A percentile compares a stretch with the other conserved stretches of the same genome.
These are phyloP conservation scores for Suillus subaureus DNA, from an alignment of 768 basidiomycete species.

Conservation along the genomic window DNA sequence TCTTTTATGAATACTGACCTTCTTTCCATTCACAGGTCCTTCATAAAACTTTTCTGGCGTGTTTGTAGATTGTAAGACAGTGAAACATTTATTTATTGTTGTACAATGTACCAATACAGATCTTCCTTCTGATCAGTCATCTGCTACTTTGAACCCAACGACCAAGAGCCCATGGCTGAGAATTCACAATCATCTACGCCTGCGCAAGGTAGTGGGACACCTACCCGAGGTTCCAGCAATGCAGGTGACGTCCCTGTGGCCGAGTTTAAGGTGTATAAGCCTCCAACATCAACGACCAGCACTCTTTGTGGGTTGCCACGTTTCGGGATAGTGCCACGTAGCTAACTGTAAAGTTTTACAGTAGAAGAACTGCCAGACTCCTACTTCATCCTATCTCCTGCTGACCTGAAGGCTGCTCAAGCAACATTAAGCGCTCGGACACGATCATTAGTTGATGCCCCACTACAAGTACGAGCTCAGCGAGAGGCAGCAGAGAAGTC, in stretches of 20 bases:
- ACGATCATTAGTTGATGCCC: conserved; percentile 66
- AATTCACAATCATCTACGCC: conserved; percentile 15
- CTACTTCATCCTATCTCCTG: conserved; percentile 70
- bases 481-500: conserved; percentile 64
- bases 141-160: conserved; percentile 17
- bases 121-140: conserved; percentile 18
- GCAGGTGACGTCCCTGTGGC: not conserved
- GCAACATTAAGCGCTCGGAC: conserved; percentile 60
- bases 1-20: not conserved
- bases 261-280: conserved; percentile 53
- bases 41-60: not conserved
- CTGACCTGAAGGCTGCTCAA: conserved; percentile 73
- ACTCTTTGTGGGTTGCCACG: conserved; percentile 36
- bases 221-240: not conserved
- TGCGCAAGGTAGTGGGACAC: not conserved
- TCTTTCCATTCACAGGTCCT: not conserved
- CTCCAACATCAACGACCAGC: conserved; percentile 35
- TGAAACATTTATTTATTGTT: conserved; percentile 15
- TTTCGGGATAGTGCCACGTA: conserved; percentile 4
- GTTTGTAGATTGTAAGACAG: conserved; percentile 8
- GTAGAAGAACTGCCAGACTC: conserved; percentile 65
- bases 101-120: conserved; percentile 13
- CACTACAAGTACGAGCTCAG: conserved; percentile 63
- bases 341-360: conserved; percentile 18
- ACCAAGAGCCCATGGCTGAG: conserved; percentile 26